Evolutionary conservation across 768 basidiomycete genomes (phyloP).

Genomic region (Russula griseocarnosa): DNA sequence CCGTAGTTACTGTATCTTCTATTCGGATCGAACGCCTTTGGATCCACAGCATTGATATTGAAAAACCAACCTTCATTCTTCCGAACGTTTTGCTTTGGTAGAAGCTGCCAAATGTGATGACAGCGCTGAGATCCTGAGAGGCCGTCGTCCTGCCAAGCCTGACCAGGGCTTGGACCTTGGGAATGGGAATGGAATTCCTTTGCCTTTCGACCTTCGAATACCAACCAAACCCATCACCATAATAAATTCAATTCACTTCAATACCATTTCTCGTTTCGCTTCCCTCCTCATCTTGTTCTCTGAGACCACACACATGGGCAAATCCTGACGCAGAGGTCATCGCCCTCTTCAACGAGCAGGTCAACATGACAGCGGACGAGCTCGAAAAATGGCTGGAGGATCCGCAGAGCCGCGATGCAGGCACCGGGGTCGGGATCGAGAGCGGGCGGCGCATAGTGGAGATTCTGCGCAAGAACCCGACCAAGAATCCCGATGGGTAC

Average conservation of each 20-base stretch:
- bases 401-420: conserved; percentile 34
- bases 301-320: conserved; percentile 27
- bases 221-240: background rate
- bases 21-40: background rate
- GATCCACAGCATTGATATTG: too few relatives aligned
- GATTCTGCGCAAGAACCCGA: conserved; percentile 37
- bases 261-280: too few relatives aligned
- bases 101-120: background rate
- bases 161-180: background rate
- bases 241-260: too few relatives aligned
- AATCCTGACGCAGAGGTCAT: conserved; percentile 34
- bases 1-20: background rate
- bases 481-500: conserved; percentile 33
- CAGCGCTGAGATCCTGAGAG: too few relatives aligned
- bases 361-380: conserved; percentile 36
- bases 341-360: conserved; percentile 34
- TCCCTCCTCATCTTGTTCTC: background rate
- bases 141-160: too few relatives aligned
- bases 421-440: conserved; percentile 35
- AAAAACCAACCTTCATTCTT: background rate
- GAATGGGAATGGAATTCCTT: background rate
- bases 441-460: conserved; percentile 37
- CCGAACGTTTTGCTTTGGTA: background rate
- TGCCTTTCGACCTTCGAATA: background rate
- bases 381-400: conserved; percentile 35